Evolutionary conservation across 2,329 filamentous ascomycete species (phyloP).

Genomic region (Ceratocystis colombiana): DNA sequence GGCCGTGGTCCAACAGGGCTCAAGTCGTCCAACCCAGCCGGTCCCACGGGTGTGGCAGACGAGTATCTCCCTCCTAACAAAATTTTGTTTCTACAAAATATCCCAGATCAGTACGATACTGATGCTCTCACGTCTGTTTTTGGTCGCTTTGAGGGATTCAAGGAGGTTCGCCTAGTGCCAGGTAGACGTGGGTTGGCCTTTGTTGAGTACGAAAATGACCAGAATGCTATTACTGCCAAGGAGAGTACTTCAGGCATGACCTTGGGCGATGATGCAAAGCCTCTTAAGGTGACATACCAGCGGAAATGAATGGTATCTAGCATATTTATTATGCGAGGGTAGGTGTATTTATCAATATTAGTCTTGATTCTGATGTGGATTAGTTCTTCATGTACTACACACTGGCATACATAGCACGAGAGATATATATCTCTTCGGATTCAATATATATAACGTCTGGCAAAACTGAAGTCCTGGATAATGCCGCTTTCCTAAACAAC

Average conservation of each 20-base stretch:
- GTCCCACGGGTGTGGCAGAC: conserved; percentile 74
- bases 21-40: conserved; percentile 61
- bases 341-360: neutral
- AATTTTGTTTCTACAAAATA: conserved; percentile 84
- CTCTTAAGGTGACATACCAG: conserved; percentile 94
- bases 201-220: conserved; percentile 87
- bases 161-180: conserved; percentile 81
- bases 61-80: conserved; percentile 97
- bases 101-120: conserved; percentile 77
- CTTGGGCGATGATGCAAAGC: conserved; percentile 52
- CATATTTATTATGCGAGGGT: neutral
- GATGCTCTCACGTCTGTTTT: conserved; percentile 74
- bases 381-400: too few species aligned
- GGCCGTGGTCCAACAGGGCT: conserved; percentile 53
- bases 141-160: conserved; percentile 83
- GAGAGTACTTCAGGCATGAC: conserved; percentile 82
- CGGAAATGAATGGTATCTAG: conserved; percentile 51
- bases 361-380: neutral
- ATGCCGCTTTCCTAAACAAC: neutral
- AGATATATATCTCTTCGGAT: neutral
- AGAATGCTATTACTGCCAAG: conserved; percentile 83
- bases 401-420: neutral
- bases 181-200: conserved; percentile 84
- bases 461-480: neutral
- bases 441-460: conserved; percentile 11